Conservation (phyloP, 2,329 filamentous ascomycete species). For the Claviceps pazoutovae region DNA sequence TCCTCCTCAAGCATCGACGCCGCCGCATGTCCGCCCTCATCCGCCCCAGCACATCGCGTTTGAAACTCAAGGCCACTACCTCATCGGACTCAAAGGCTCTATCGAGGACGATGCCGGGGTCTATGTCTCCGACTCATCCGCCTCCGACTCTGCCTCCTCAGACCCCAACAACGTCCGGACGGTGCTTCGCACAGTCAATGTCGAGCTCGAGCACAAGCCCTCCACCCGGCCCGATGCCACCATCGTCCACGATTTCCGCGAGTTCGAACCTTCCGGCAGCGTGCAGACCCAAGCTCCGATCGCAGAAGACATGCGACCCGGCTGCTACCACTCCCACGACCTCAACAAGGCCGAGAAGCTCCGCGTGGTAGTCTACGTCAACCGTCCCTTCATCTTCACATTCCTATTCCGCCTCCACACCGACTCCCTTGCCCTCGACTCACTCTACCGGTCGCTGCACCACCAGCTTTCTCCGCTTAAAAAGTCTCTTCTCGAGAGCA, state of each 20-base stretch:
- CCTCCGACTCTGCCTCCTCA: constrained; percentile 10
- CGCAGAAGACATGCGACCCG: constrained; percentile 19
- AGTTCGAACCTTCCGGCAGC: constrained; percentile 26
- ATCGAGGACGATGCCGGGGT: constrained; percentile 32
- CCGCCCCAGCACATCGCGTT: constrained; percentile 11
- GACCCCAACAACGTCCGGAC: constrained; percentile 41
- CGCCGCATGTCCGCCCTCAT: constrained; percentile 3
- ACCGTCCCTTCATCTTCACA: constrained; percentile 63
- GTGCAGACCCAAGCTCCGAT: constrained; percentile 20
- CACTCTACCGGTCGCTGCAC: constrained; percentile 45
- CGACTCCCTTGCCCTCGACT: constrained; percentile 40
- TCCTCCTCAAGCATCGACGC: neutral
- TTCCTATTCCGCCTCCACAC: constrained; percentile 53
- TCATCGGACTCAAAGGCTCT: constrained; percentile 55
- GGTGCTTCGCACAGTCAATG: constrained; percentile 49
- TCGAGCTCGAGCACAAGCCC: constrained; percentile 41
- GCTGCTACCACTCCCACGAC: constrained; percentile 28
- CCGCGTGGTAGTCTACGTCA: constrained; percentile 58
- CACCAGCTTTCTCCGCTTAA: constrained; percentile 45
- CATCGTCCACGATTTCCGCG: constrained; percentile 31
- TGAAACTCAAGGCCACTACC: constrained; percentile 34
- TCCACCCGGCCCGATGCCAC: constrained; percentile 27
- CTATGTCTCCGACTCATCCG: constrained; percentile 15
- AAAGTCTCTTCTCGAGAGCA: constrained; percentile 42
- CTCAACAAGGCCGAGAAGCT: constrained; percentile 42